Evolutionary conservation across 169 alveolate genomes (phyloP), one percentile per base, ranked within the genome.

Genomic region (Plasmodium knowlesi): DNA sequence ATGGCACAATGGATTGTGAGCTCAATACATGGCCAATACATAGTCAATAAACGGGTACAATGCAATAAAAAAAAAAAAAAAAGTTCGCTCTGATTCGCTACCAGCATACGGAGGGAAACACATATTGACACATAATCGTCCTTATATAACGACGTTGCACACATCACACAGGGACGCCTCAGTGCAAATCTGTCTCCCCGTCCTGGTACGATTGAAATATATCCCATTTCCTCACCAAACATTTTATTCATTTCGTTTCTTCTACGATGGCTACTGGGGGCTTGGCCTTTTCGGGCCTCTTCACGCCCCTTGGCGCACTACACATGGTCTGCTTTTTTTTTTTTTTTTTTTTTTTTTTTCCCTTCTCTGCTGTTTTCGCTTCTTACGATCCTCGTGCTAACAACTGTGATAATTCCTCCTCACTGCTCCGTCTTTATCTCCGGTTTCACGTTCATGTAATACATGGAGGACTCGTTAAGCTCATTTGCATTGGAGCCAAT

Each of bases 351-450:
- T 22, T 19, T 25, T 5, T 12, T 22, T 67, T 10, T 67, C 0
- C 4, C 0, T 67, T 8, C 1, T 22, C 8, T 8, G 39, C 39
- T 6, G n/a, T 14, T 4, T 46, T 1, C 19, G 8, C 30, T 61
- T 61, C 76, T 61, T 61, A 22, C 34, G 16, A 32, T 61, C 22
- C 76, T 22, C 28, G 16, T 61, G 12, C 76, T 61, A 5, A 61
- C 10, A 25, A 5, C 16, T n/a, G 34, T 61, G 76, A n/a, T 61
- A 10, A 6, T 67, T 22, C n/a, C 76, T 83, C 53, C 34, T 71
- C 67, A 71, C 34, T 86, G 85, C 37, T 86, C 86, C 22, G 93
- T 86, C 70, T 86, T 53, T 16, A 86, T 86, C 70, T 86, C 93
- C 34, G 93, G 19, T 19, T 86, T 86, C 22, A 46, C 84, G 30